Conservation (phyloP, 176 grass and related monocot species). For the Secale cereale region DNA sequence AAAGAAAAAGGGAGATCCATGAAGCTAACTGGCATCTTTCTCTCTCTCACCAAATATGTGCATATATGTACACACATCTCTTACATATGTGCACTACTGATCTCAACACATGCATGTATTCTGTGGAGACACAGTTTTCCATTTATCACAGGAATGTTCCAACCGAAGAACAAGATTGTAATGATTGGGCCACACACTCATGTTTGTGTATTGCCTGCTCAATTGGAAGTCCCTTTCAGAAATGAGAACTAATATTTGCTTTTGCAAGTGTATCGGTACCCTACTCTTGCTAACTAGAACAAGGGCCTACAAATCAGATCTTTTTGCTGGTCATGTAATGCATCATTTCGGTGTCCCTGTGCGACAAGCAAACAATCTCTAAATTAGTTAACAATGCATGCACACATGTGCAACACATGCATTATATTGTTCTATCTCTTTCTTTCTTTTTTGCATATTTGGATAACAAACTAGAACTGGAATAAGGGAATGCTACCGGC, state of each 20-base stretch:
- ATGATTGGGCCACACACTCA: not conserved
- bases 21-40: not conserved
- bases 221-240: not conserved
- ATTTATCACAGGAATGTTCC: slow-evolving; percentile 3
- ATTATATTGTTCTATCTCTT: not conserved
- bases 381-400: not conserved
- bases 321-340: not conserved
- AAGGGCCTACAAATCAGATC: slow-evolving; percentile 15
- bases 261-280: not conserved
- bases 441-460: not conserved
- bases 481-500: no score
- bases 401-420: not conserved
- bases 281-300: not conserved
- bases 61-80: not conserved
- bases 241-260: not conserved
- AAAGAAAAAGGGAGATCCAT: not conserved
- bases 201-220: not conserved
- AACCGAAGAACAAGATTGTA: not conserved
- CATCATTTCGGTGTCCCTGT: not conserved
- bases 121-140: not conserved
- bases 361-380: not conserved
- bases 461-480: not conserved
- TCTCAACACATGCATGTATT: not conserved
- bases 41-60: not conserved
- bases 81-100: not conserved